phyloP scores from a whole-genome alignment of 345 rosid genomes.

The Ailanthus altissimus region DNA sequence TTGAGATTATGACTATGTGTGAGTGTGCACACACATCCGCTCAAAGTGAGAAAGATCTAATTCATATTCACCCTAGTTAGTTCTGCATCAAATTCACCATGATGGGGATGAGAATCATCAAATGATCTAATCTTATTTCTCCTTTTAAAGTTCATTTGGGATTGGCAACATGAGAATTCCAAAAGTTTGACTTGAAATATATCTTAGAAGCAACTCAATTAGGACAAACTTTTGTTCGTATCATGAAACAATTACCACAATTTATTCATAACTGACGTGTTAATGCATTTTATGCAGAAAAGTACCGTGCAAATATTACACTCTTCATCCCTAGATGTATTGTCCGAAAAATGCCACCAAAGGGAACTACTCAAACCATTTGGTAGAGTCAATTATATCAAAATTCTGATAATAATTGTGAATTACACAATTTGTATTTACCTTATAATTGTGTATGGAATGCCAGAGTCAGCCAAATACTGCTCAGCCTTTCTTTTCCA shows the following conservation, averaged over 20 bases:
- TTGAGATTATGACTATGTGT: background rate
- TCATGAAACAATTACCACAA: background rate
- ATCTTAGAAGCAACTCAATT: background rate
- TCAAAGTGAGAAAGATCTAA: background rate
- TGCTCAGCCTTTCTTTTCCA: slow-evolving; percentile 99
- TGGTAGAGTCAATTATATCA: background rate
- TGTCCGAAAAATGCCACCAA: no score
- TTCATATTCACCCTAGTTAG: background rate
- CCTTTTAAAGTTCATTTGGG: background rate
- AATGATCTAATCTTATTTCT: background rate
- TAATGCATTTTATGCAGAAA: no score
- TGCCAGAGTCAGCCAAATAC: slow-evolving; percentile 88
- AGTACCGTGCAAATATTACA: no score
- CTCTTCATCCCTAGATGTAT: no score
- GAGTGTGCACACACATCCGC: no score
- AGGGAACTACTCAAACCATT: background rate
- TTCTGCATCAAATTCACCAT: background rate
- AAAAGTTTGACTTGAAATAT: background rate
- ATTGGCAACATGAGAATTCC: background rate
- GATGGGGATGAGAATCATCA: background rate
- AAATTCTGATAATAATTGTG: background rate
- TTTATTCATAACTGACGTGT: no score
- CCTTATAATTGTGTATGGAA: slow-evolving; percentile 97
- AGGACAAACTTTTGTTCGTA: background rate
- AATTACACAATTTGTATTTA: slow-evolving; percentile 14